Base-by-base conservation (phyloP, 441 rosid genomes). In the Iberis amara region DNA sequence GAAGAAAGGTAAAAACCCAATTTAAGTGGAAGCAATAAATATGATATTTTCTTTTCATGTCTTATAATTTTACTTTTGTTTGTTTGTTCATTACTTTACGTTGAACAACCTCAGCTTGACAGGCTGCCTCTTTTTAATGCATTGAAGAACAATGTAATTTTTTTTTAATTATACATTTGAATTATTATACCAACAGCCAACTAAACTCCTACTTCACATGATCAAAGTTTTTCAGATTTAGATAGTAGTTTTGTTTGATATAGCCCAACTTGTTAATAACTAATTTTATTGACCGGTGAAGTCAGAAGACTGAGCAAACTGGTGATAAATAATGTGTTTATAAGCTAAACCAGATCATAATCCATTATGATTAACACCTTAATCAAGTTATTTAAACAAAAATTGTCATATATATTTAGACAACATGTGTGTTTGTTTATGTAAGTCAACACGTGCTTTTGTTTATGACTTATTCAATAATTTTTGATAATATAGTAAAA, bases 71-170 rank as follows among this genome's bases (percentile, higher is more conserved):
- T 6, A 12, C 0, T n/a, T 3, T 66, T 66, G 61, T 37, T 66
- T 40, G 52, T 54, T 52, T 41, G 61, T 59, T 55, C 62, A 67
- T 61, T 30, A 55, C 54, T 67, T 62, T 57, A 54, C 66, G 60
- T 59, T 54, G 57, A 55, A 42, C 66, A 55, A 38, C 67, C 55
- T 61, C 11, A 3, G 45, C 62, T 60, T 24, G 62, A 50, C 67
- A 61, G 71, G 31, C 50, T 66, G 23, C 30, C 30, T 26, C 5
- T 26, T 36, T 50, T 59, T 24, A 60, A 55, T 49, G 62, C 57
- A 33, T 49, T 7, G 7, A 15, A 1, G 11, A 46, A 23, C 8
- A 51, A 51, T 18, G 36, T 37, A 42, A 36, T 32, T 9, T 9
- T 32, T 9, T 9, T 33, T 50, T 49, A 1, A 13, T 9, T 18